phyloP scores from a whole-genome alignment of 441 rosid species.

The Populus hybrid region DNA sequence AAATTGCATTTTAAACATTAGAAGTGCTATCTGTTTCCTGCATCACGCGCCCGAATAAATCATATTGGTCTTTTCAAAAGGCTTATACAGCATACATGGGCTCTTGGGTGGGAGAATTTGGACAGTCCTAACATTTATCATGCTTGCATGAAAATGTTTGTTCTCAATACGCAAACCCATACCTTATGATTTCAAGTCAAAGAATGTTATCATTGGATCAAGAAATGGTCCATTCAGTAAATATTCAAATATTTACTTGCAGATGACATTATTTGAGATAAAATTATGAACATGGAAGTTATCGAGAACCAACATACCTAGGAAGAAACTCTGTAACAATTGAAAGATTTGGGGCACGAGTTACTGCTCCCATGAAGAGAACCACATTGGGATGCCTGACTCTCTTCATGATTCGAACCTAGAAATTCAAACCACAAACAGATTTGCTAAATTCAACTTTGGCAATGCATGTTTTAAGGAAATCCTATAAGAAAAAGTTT shows the following conservation, averaged over 20 bases:
- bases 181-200: neutral
- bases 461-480: neutral
- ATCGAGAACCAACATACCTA: slow-evolving; percentile 47
- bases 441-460: neutral
- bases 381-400: slow-evolving; percentile 97
- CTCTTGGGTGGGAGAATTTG: neutral
- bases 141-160: neutral
- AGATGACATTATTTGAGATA: neutral
- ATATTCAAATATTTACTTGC: neutral
- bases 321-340: slow-evolving; percentile 95
- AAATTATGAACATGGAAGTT: neutral
- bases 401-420: slow-evolving; percentile 96
- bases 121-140: neutral
- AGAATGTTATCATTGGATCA: neutral
- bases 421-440: slow-evolving; percentile 20
- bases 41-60: neutral
- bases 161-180: neutral
- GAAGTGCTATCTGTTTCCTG: neutral
- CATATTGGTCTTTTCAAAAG: neutral
- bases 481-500: neutral
- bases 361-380: slow-evolving; percentile 96
- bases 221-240: neutral
- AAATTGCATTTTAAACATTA: neutral
- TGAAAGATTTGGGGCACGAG: slow-evolving; percentile 94
- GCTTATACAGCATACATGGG: neutral